Percentiles rank a stretch among this genome's conserved stretches.
Conservation (phyloP, 2,329 filamentous ascomycete species). For the Aspergillus flavus region DNA sequence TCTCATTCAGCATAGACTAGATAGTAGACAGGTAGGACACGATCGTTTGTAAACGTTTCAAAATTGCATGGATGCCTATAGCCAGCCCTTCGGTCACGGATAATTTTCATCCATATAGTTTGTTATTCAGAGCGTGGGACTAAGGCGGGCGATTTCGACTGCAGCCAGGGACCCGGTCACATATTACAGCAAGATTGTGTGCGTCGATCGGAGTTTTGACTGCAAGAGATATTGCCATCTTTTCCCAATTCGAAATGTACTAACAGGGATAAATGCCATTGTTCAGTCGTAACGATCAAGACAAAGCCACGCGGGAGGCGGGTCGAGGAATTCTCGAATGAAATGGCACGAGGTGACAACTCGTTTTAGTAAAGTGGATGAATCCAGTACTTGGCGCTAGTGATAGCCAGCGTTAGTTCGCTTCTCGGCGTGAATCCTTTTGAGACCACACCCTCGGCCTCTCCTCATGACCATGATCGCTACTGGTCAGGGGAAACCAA, state of each 20-base stretch:
- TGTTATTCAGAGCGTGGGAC: neutral
- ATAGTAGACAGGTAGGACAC: neutral
- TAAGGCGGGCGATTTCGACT: neutral
- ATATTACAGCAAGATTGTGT: neutral
- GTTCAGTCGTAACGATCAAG: neutral
- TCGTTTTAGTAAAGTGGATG: conserved; percentile 10
- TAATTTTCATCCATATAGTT: neutral
- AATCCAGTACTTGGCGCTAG: conserved; percentile 10
- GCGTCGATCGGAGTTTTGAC: neutral
- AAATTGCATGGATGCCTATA: too few relatives aligned
- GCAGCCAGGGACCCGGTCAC: neutral
- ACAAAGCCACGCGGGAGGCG: conserved; percentile 5
- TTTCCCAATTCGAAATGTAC: neutral
- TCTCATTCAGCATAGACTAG: neutral
- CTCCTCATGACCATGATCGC: conserved; percentile 5
- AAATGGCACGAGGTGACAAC: conserved; percentile 14
- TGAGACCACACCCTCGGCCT: conserved; percentile 5
- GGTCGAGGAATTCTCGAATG: conserved; percentile 10
- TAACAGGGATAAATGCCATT: conserved; percentile 1
- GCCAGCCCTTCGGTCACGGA: neutral
- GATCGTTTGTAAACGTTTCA: too few relatives aligned
- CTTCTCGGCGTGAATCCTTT: conserved; percentile 18
- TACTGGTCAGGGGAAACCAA: conserved; percentile 13
- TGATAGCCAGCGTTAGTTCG: conserved; percentile 16
- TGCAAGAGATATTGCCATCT: neutral